These are phyloP conservation scores for Omphalotus olearius DNA, from an alignment of 1,284 basidiomycete genomes.

Conservation along the genomic window DNA sequence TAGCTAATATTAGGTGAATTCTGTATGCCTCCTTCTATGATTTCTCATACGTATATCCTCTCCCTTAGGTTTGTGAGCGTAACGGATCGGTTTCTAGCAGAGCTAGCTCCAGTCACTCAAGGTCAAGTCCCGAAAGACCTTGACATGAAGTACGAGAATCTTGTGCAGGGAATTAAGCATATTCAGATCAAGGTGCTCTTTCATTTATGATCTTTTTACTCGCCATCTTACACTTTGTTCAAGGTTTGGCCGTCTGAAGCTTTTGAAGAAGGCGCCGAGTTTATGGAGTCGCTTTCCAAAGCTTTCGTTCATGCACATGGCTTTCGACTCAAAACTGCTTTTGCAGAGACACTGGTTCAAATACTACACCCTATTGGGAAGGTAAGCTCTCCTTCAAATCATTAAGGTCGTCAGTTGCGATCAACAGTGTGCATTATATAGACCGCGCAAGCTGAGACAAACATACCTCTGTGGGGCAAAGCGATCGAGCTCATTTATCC, in stretches of 20 bases:
- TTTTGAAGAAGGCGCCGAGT: conserved; percentile 93
- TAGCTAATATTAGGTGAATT: conserved; percentile 72
- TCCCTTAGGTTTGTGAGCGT: conserved; percentile 74
- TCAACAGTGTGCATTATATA: conserved; percentile 23
- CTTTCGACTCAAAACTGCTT: conserved; percentile 77
- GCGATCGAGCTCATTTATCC: conserved; percentile 85
- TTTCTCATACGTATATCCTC: conserved; percentile 5
- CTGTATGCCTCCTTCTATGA: not conserved
- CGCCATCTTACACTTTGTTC: conserved; percentile 5
- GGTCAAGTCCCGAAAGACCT: conserved; percentile 75
- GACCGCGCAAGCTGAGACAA: conserved; percentile 95
- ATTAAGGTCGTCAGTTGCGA: too few species aligned
- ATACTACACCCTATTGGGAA: conserved; percentile 89
- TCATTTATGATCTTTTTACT: not conserved
- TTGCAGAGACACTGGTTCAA: conserved; percentile 79
- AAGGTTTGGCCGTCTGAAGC: conserved; percentile 94
- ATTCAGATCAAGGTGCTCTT: conserved; percentile 70
- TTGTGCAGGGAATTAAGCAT: conserved; percentile 75
- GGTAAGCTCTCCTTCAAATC: conserved; percentile 34
- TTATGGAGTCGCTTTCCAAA: conserved; percentile 79
- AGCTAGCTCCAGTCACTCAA: conserved; percentile 69
- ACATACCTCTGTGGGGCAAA: conserved; percentile 92
- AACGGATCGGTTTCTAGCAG: conserved; percentile 80
- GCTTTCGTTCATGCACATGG: conserved; percentile 87
- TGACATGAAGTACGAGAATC: conserved; percentile 78